These are phyloP conservation scores for Tympanopsis confertula DNA, from an alignment of 2,329 filamentous ascomycete genomes.

Conservation along the genomic window DNA sequence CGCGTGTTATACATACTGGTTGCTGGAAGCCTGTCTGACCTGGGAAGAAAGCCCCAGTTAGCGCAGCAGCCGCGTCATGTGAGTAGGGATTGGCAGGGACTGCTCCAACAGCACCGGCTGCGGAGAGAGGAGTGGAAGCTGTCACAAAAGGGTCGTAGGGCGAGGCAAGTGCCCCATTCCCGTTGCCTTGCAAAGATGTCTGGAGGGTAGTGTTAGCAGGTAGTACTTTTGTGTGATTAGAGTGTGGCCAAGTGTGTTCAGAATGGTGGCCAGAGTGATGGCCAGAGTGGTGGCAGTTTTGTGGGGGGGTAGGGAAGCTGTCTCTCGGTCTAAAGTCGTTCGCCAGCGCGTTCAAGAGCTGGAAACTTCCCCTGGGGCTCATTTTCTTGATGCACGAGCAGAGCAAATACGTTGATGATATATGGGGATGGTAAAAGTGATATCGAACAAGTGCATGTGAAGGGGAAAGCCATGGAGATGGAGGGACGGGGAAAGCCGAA, in stretches of 20 bases:
- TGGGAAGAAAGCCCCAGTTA: constrained; percentile 33
- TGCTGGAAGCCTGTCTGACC: constrained; percentile 18
- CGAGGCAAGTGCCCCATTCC: neutral
- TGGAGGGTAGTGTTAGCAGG: neutral
- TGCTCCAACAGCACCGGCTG: neutral
- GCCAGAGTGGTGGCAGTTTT: too few relatives aligned
- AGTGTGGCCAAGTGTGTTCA: too few relatives aligned
- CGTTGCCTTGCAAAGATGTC: neutral
- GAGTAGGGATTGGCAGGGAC: constrained; percentile 5
- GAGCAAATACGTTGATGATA: too few relatives aligned
- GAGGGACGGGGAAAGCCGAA: neutral
- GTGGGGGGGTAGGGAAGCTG: too few relatives aligned
- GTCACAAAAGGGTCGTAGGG: neutral
- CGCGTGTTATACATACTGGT: constrained; percentile 21
- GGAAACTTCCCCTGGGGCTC: too few relatives aligned
- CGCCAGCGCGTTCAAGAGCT: too few relatives aligned
- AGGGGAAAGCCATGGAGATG: neutral
- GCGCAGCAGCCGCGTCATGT: constrained; percentile 33
- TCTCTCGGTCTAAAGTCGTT: too few relatives aligned
- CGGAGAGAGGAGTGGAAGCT: neutral
- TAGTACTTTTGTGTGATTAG: too few relatives aligned
- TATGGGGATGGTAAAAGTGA: too few relatives aligned
- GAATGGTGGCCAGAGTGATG: too few relatives aligned
- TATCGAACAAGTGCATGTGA: too few relatives aligned
- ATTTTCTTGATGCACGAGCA: too few relatives aligned